These are phyloP conservation scores for Claviceps maximensis DNA, from an alignment of 2,329 filamentous ascomycete species.

Conservation along the genomic window DNA sequence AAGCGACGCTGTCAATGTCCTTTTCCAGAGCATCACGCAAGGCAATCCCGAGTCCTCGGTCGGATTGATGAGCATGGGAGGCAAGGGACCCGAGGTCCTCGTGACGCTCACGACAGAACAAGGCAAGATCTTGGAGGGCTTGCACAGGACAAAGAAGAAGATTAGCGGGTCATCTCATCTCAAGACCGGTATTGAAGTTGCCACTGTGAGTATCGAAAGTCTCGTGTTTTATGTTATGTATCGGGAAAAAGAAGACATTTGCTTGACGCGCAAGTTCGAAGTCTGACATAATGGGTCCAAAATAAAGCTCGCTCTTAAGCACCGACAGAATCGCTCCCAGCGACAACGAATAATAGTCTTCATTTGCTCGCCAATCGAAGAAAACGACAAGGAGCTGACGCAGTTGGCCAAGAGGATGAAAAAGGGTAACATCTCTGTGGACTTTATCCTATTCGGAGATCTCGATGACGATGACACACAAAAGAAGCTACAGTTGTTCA, in stretches of 20 bases:
- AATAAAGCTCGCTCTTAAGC: constrained; percentile 85
- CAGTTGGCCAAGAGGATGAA: constrained; percentile 97
- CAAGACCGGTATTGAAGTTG: constrained; percentile 88
- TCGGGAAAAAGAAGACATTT: background rate
- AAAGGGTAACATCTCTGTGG: constrained; percentile 88
- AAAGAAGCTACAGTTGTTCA: constrained; percentile 89
- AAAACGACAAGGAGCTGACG: constrained; percentile 78
- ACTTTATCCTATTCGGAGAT: constrained; percentile 91
- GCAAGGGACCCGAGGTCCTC: constrained; percentile 91
- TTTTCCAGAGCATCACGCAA: constrained; percentile 91
- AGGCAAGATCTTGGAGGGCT: constrained; percentile 83
- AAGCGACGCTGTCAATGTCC: constrained; percentile 83
- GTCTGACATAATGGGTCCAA: constrained; percentile 1
- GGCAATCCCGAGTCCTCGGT: constrained; percentile 95
- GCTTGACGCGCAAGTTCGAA: background rate
- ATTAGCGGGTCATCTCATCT: constrained; percentile 82
- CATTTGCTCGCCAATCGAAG: constrained; percentile 81
- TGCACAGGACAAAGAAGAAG: constrained; percentile 81
- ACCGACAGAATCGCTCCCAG: constrained; percentile 95
- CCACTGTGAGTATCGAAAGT: constrained; percentile 51
- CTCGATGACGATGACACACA: constrained; percentile 76
- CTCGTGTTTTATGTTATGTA: too few relatives aligned
- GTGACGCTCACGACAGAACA: constrained; percentile 94
- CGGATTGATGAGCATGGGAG: constrained; percentile 97
- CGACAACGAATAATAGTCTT: constrained; percentile 95